Base-by-base conservation (phyloP, 495 filamentous ascomycete genomes). In the Cercophora sp. region DNA sequence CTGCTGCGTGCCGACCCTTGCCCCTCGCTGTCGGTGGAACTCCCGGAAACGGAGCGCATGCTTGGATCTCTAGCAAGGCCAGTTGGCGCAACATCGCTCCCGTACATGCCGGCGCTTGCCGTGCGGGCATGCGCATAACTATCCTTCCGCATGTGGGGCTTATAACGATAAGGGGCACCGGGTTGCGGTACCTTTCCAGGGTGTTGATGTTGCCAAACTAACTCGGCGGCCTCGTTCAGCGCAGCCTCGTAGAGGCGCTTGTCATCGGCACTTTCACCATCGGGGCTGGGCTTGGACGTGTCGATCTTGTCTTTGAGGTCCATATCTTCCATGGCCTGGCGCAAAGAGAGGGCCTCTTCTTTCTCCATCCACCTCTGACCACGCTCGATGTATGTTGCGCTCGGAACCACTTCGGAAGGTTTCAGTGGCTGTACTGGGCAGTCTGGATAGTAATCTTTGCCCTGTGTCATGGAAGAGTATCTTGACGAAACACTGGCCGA, bases 201-300 rank as follows among this genome's bases (percentile, higher is more conserved):
- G 58, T 93, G 81, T 58, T 86, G 81, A 61, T 96, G 90, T 63
- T 83, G 84, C 81, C 83, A 93, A 18, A 96, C 89, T 3, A 95
- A 75, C 60, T 95, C 87, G 3, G 89, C 85, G 1, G 91, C 91
- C 65, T 96, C 91, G 52, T 91, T 79, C 53, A 91, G 84, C 8
- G 91, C 91, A 19, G 86, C 88, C 8, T 80, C 66, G 58, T 91
- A 85, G 20, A 95, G 51, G 23, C 80, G 77, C 43, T 74, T 67
- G 23, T 94, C 88, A 31, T 88, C 85, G 2, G 85, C 61, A 26
- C 64, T 63, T 58, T 67, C 67, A 15, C 40, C 48, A 1, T 43
- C 56, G 8, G 47, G 34, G 29, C 50, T 53, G 18, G 25, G 23
- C 36, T 63, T 64, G 23, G 51, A 54, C 41, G 54, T 37, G 32